Conservation (phyloP, 208 protist species). For the Acanthamoeba culbertsoni region DNA sequence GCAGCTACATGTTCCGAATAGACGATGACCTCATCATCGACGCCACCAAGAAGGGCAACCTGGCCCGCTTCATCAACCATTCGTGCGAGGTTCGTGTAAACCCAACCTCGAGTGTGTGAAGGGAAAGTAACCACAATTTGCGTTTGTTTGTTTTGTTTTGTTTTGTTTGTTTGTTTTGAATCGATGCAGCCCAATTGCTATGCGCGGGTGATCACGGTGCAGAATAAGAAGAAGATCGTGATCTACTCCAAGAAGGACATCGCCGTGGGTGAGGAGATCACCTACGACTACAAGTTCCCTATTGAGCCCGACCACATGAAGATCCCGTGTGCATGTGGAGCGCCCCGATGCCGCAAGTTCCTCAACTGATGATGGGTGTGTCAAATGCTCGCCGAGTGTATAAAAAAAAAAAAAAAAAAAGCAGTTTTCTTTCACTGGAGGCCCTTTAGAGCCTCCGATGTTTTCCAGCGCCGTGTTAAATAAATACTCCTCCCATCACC, state of each 20-base stretch:
- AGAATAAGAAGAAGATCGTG: conserved; percentile 80
- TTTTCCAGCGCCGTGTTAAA: too few relatives aligned
- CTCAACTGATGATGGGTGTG: too few relatives aligned
- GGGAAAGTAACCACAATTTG: too few relatives aligned
- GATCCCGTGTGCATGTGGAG: conserved; percentile 84
- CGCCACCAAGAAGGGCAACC: conserved; percentile 85
- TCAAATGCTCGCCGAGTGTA: too few relatives aligned
- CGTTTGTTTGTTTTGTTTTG: background rate
- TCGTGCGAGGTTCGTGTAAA: conserved; percentile 82
- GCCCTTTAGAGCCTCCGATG: too few relatives aligned
- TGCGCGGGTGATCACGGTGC: conserved; percentile 79
- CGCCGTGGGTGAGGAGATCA: conserved; percentile 81
- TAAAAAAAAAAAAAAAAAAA: too few relatives aligned
- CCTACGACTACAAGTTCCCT: conserved; percentile 88
- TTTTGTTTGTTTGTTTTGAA: background rate
- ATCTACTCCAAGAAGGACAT: conserved; percentile 84
- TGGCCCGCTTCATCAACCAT: conserved; percentile 91
- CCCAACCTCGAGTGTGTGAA: too few relatives aligned
- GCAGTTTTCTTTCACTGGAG: too few relatives aligned
- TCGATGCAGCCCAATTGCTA: conserved; percentile 82
- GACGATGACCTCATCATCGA: conserved; percentile 86
- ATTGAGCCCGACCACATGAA: conserved; percentile 80
- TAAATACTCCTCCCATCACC: too few relatives aligned
- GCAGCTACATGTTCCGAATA: conserved; percentile 85
- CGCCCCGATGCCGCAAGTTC: conserved; percentile 64